Evolutionary conservation across 2,329 filamentous ascomycete species (phyloP), one percentile per base, ranked within the genome.

Genomic region (Oidium heveae): DNA sequence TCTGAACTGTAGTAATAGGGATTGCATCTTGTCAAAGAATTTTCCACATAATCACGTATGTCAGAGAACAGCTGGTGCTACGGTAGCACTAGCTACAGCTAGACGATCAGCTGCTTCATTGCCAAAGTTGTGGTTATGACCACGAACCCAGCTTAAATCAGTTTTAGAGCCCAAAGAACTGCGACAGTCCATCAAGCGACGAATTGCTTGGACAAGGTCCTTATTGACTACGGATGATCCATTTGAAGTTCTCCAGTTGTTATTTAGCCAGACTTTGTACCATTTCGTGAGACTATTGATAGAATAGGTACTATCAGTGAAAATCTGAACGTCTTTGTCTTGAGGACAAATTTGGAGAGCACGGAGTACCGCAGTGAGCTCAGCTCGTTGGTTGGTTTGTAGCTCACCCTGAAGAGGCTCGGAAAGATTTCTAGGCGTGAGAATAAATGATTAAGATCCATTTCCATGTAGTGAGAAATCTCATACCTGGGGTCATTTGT

Each of bases 301-400:
- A 1, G 85, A 76, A 68, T 96, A 96, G 63, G 80, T 80, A 67
- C 84, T 91, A 68, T 98, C 91, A n/a, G 81, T 87, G 64, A 81
- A 75, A 59, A 98, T 93, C 55, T 80, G 74, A 13, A 93, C 75
- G 57, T 79, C 72, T 56, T 83, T 74, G 56, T 80, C 72, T 16
- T 75, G 68, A 0, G 84, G 80, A 1, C 81, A 79, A 49, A 82
- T 76, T 63, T 95, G 79, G 22, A 96, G 72, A 0, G 88, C 88
- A 56, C 88, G 82, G 33, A 85, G 72, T 58, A 96, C 82, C 8
- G 87, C 91, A 24, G 84, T 88, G 56, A 98, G 72, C 69, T 98
- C 91, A n/a, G 89, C 91, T 2, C 91, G 84, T 66, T 96, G 86
- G 65, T 98, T 98, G 0, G 91, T 96, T 68, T 96, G 91, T 10